Evolutionary conservation across 768 basidiomycete species (phyloP).

Genomic region (Sistotremastrum suecicum): DNA sequence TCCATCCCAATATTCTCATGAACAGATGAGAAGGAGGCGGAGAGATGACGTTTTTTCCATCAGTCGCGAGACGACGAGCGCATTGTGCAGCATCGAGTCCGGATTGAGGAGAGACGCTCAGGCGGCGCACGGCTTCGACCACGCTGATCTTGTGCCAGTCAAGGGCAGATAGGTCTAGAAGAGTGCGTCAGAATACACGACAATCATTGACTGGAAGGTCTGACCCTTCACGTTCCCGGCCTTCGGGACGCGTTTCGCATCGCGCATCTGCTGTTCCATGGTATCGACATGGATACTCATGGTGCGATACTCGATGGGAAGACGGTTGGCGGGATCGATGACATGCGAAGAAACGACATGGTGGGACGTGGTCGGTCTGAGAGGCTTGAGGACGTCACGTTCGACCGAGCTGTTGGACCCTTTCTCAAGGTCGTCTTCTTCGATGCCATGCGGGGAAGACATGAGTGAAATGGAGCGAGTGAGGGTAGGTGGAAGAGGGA

Average conservation of each 20-base stretch:
- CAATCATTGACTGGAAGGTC: neutral
- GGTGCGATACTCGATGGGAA: conserved; percentile 13
- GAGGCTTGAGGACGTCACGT: no score
- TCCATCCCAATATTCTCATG: conserved; percentile 33
- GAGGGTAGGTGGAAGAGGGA: no score
- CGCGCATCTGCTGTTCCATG: neutral
- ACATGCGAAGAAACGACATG: no score
- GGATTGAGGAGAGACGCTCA: conserved; percentile 27
- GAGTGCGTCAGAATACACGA: neutral
- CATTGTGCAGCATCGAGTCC: conserved; percentile 39
- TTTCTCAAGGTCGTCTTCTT: no score
- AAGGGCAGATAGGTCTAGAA: conserved; percentile 24
- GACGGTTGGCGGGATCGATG: neutral
- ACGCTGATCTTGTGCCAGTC: conserved; percentile 33
- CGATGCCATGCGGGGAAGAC: no score
- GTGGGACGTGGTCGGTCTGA: no score
- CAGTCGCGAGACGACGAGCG: conserved; percentile 25
- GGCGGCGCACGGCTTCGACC: conserved; percentile 28
- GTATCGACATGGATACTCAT: conserved; percentile 17
- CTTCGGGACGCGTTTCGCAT: neutral
- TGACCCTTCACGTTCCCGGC: neutral
- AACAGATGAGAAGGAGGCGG: conserved; percentile 30
- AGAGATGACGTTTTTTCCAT: conserved; percentile 38
- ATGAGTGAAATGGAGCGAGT: no score
- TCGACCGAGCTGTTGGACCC: no score